Percentiles rank a stretch among this genome's conserved stretches.
Conservation (phyloP, 495 filamentous ascomycete species). For the Trichoderma gamsii region DNA sequence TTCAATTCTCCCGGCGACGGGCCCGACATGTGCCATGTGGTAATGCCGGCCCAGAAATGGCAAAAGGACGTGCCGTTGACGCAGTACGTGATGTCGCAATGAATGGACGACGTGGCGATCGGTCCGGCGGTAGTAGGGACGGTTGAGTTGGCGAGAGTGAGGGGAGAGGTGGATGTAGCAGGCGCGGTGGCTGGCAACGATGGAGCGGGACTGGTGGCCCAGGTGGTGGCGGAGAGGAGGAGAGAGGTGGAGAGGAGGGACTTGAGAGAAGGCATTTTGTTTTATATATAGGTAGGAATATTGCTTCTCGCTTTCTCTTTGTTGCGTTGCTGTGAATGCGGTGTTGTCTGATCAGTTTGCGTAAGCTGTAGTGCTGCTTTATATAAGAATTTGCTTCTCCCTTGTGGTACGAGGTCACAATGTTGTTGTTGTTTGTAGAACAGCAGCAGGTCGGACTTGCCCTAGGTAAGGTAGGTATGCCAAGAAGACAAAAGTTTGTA, state of each 20-base stretch:
- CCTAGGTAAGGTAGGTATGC: too few relatives aligned
- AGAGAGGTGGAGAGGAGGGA: background rate
- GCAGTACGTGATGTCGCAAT: slow-evolving; percentile 27
- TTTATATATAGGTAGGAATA: background rate
- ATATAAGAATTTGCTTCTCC: too few relatives aligned
- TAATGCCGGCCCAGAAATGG: slow-evolving; percentile 28
- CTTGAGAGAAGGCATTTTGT: background rate
- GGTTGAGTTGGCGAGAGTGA: background rate
- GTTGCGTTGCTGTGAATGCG: background rate
- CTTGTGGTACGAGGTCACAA: too few relatives aligned
- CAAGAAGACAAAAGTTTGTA: too few relatives aligned
- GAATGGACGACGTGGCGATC: background rate
- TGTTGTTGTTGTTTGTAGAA: too few relatives aligned
- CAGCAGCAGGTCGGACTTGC: too few relatives aligned
- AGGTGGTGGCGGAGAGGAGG: background rate
- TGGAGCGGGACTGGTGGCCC: background rate
- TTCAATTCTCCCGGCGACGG: slow-evolving; percentile 26
- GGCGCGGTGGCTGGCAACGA: background rate
- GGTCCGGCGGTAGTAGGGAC: background rate
- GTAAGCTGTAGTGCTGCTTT: too few relatives aligned
- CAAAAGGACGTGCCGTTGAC: slow-evolving; percentile 22
- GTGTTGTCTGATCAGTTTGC: too few relatives aligned
- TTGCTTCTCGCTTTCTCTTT: background rate
- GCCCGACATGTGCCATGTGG: slow-evolving; percentile 26
- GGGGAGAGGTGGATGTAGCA: background rate